Evolutionary conservation across 257 asterid genomes (phyloP).

Genomic region (Solanum corneliomulleri): DNA sequence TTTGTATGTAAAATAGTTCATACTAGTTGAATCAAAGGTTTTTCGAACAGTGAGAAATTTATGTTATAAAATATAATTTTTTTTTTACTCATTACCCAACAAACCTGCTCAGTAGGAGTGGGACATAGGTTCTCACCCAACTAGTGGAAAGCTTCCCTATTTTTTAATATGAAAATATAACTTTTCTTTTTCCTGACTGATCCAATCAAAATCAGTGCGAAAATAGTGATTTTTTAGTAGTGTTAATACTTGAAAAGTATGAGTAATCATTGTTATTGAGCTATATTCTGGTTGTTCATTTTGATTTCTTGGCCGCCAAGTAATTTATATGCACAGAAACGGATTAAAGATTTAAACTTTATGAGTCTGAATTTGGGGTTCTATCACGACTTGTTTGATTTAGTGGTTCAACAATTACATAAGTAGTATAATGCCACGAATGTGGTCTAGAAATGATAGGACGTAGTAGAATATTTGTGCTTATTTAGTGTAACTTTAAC

Average conservation of each 20-base stretch:
- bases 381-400: neutral
- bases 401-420: neutral
- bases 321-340: neutral
- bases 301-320: neutral
- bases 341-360: neutral
- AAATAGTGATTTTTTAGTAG: neutral
- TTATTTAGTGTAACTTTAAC: neutral
- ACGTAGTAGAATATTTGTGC: neutral
- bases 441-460: neutral
- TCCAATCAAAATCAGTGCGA: neutral
- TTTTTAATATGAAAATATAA: neutral
- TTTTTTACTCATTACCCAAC: neutral
- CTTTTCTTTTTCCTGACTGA: neutral
- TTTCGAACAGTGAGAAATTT: too few relatives aligned
- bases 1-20: neutral
- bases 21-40: neutral
- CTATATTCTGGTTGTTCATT: neutral
- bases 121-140: too few relatives aligned
- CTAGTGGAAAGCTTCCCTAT: neutral
- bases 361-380: neutral
- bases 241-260: neutral
- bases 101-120: neutral
- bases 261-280: neutral
- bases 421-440: neutral
- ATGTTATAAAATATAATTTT: neutral